Conservation (phyloP, 306 rosid species). For the Begonia masoniana region DNA sequence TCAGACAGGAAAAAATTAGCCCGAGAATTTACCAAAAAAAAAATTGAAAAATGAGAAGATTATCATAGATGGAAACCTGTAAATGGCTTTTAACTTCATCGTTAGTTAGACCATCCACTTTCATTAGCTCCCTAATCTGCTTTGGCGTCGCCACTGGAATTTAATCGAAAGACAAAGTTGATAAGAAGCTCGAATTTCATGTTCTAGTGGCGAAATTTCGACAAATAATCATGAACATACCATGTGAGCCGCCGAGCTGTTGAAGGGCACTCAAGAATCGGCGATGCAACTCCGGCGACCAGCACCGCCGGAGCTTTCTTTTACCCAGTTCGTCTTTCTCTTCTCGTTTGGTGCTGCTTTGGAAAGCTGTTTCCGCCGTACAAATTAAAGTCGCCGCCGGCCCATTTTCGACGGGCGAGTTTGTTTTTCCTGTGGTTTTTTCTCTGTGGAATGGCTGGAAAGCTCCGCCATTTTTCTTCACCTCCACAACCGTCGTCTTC, state of each 20-base stretch:
- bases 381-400: slow-evolving; percentile 46
- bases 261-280: slow-evolving; percentile 74
- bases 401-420: slow-evolving; percentile 16
- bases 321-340: slow-evolving; percentile 50
- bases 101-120: slow-evolving; percentile 90
- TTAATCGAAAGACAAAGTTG: background rate
- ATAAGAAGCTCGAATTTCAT: background rate
- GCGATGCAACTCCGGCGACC: slow-evolving; percentile 89
- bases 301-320: slow-evolving; percentile 73
- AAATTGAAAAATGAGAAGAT: background rate
- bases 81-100: slow-evolving; percentile 95
- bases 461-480: slow-evolving; percentile 62
- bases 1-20: background rate
- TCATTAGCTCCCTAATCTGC: slow-evolving; percentile 85
- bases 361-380: slow-evolving; percentile 22
- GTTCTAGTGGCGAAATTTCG: background rate
- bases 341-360: slow-evolving; percentile 26
- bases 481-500: slow-evolving; percentile 51
- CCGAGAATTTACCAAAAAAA: background rate
- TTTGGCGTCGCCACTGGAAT: slow-evolving; percentile 78
- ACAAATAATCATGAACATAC: slow-evolving; percentile 12
- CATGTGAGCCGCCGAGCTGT: slow-evolving; percentile 81
- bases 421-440: slow-evolving; percentile 28
- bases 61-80: slow-evolving; percentile 37
- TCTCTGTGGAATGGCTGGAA: slow-evolving; percentile 78